These are phyloP conservation scores for Penicillium verhagenii DNA, from an alignment of 495 filamentous ascomycete species.

Conservation along the genomic window DNA sequence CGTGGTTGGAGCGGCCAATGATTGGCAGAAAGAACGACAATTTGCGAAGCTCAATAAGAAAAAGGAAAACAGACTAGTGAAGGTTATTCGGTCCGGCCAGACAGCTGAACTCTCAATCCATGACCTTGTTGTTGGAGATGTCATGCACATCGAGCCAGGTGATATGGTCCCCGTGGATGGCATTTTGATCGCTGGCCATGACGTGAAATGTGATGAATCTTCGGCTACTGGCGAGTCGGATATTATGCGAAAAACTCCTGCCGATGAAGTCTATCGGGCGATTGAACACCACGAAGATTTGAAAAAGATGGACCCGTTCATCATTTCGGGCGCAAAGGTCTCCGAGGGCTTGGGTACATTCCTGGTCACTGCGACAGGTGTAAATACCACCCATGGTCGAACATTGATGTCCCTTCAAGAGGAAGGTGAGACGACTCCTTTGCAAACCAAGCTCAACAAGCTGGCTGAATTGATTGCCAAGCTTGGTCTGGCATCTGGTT, in stretches of 20 bases:
- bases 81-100: slow-evolving; percentile 73
- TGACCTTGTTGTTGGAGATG: slow-evolving; percentile 80
- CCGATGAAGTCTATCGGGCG: slow-evolving; percentile 75
- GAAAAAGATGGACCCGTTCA: slow-evolving; percentile 91
- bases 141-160: slow-evolving; percentile 82
- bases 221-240: slow-evolving; percentile 86
- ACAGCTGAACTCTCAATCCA: slow-evolving; percentile 74
- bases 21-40: slow-evolving; percentile 77
- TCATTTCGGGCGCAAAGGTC: slow-evolving; percentile 88
- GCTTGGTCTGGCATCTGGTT: slow-evolving; percentile 77
- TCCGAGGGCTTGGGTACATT: slow-evolving; percentile 89
- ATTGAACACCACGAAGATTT: slow-evolving; percentile 73
- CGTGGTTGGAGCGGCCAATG: slow-evolving; percentile 69
- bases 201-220: slow-evolving; percentile 79
- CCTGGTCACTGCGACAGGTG: slow-evolving; percentile 80
- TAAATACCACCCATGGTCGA: slow-evolving; percentile 87
- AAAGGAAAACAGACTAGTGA: slow-evolving; percentile 69
- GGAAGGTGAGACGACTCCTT: slow-evolving; percentile 87
- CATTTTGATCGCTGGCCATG: slow-evolving; percentile 69
- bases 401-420: slow-evolving; percentile 93
- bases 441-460: slow-evolving; percentile 88
- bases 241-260: slow-evolving; percentile 67
- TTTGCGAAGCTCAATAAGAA: slow-evolving; percentile 74
- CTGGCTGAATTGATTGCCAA: slow-evolving; percentile 94
- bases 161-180: slow-evolving; percentile 84